Evolutionary conservation across 1,284 basidiomycete species (phyloP).

Genomic region (Chondrostereum purpureum): DNA sequence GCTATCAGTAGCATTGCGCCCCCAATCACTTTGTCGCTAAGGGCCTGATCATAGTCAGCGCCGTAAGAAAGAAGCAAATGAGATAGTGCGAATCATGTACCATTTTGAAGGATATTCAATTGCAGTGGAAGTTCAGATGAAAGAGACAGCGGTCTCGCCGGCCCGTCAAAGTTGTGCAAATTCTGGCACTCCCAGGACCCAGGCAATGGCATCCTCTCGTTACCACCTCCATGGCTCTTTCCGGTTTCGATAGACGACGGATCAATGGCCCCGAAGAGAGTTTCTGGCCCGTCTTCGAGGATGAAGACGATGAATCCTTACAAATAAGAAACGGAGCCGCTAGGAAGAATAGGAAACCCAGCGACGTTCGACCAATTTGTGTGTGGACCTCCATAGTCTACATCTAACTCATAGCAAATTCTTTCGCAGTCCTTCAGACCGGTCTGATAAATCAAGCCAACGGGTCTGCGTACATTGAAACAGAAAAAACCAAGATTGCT

Average conservation of each 20-base stretch:
- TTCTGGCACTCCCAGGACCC: too few relatives aligned
- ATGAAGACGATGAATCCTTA: constrained; percentile 26
- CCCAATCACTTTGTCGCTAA: constrained; percentile 79
- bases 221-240: constrained; percentile 34
- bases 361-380: constrained; percentile 83
- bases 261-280: constrained; percentile 87
- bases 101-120: too few relatives aligned
- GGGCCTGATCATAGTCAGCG: constrained; percentile 40
- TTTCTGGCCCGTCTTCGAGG: constrained; percentile 55
- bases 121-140: too few relatives aligned
- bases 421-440: constrained; percentile 73
- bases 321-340: constrained; percentile 26
- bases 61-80: too few relatives aligned
- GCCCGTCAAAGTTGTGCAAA: too few relatives aligned
- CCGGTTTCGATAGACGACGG: constrained; percentile 75
- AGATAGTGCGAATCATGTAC: too few relatives aligned
- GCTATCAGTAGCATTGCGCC: constrained; percentile 75
- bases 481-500: constrained; percentile 83
- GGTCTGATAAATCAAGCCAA: constrained; percentile 90
- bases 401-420: constrained; percentile 5
- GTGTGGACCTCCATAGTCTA: constrained; percentile 22
- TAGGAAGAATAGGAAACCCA: constrained; percentile 44
- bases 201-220: not conserved
- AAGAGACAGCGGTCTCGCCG: too few relatives aligned
- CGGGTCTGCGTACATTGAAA: constrained; percentile 94